Conservation (phyloP, 2,329 filamentous ascomycete species). For the Phaeophleospora eucalypticola region DNA sequence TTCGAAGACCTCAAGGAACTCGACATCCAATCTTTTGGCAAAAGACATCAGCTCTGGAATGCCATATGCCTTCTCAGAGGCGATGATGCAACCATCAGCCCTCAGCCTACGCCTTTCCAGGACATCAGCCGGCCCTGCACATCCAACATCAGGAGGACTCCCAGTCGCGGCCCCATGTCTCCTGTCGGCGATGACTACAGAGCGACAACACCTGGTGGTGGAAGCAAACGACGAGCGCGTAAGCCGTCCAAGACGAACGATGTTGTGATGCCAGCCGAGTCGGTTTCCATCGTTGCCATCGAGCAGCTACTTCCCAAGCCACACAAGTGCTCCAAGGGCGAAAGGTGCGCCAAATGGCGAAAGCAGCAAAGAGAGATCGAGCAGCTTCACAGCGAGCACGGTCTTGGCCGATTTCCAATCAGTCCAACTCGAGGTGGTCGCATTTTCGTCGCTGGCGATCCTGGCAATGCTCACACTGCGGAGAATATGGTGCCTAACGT, state of each 20-base stretch:
- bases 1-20: constrained; percentile 83
- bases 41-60: constrained; percentile 74
- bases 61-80: constrained; percentile 67
- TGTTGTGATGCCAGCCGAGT: constrained; percentile 72
- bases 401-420: constrained; percentile 52
- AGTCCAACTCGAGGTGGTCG: constrained; percentile 59
- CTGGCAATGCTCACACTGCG: constrained; percentile 68
- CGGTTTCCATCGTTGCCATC: constrained; percentile 86
- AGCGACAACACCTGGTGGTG: constrained; percentile 32
- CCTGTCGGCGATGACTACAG: constrained; percentile 28
- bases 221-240: constrained; percentile 38
- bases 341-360: constrained; percentile 76
- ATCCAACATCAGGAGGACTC: constrained; percentile 17
- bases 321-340: constrained; percentile 80
- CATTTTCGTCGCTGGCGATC: constrained; percentile 73
- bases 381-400: constrained; percentile 68
- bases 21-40: constrained; percentile 75
- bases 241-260: constrained; percentile 51
- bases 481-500: constrained; percentile 50
- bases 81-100: constrained; percentile 40
- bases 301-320: constrained; percentile 82
- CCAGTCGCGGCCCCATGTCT: constrained; percentile 19
- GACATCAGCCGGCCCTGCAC: constrained; percentile 45
- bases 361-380: constrained; percentile 75
- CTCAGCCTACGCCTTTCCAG: constrained; percentile 46